Evolutionary conservation across 805 yeast genomes (phyloP), one percentile per base, ranked within the genome.

Genomic region (Nakazawaea pomicola): DNA sequence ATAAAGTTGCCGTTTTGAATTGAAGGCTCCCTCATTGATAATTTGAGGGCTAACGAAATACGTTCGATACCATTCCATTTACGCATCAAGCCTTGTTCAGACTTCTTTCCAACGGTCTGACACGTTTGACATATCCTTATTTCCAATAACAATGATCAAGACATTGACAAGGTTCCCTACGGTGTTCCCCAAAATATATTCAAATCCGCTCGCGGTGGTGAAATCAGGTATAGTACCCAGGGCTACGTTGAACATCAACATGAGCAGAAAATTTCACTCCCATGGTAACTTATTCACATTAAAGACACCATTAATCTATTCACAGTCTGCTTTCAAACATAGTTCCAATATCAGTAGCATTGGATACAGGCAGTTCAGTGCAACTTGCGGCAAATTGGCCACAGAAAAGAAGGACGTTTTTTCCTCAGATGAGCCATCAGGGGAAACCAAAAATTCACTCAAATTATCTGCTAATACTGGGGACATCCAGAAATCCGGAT

Each of bases 401-500:
- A n/a, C n/a, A n/a, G n/a, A 23, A 9, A 40, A 40, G 9, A 40
- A 25, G 16, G 38, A 40, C 18, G 38, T 23, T 8, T n/a, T 18
- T 3, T 28, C 17, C 12, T 14, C 30, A 12, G 33, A 39, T 29
- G 42, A 18, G 33, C 34, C 29, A 29, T 53, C 7, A 46, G 56
- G 33, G 49, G 51, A 5, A n/a, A 23, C 10, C 10, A 23, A 23
- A 10, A 35, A 34, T 21, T 39, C 38, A 51, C 57, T 43, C 59
- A 60, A n/a, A 35, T 57, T 6, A n/a, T 36, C 39, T 4, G 29
- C 33, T 4, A 43, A 43, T 24, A 48, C 61, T 2, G 52, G 49
- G 7, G 64, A 60, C 31, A 62, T 58, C 29, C 58, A 61, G 33
- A 50, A 49, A 19, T 63, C 67, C 1, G 64, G 65, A 2, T 54